Percentiles rank a stretch among this genome's conserved stretches.
Conservation (phyloP, 768 basidiomycete genomes). For the Vararia minispora region DNA sequence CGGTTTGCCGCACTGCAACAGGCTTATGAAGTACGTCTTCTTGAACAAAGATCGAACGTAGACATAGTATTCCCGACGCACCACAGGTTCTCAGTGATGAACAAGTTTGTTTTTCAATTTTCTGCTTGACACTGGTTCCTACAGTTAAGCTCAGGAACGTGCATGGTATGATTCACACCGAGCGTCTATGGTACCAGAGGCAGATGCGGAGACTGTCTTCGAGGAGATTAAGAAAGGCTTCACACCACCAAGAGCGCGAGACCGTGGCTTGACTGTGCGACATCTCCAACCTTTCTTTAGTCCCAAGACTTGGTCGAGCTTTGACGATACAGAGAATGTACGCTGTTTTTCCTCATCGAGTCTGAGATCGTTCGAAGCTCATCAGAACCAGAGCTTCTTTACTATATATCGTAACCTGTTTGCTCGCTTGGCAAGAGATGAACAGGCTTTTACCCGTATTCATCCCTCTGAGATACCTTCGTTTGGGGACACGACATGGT, state of each 20-base stretch:
- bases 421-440: constrained; percentile 71
- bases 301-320: constrained; percentile 49
- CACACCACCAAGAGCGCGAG: constrained; percentile 39
- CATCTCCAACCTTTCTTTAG: constrained; percentile 85
- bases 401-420: constrained; percentile 85
- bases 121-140: background rate
- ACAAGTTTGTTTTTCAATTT: constrained; percentile 46
- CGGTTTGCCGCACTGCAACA: constrained; percentile 85
- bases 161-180: constrained; percentile 97
- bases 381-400: constrained; percentile 64
- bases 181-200: constrained; percentile 65
- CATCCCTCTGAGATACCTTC: constrained; percentile 49
- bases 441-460: constrained; percentile 36
- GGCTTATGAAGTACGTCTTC: constrained; percentile 78
- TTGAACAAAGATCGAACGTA: background rate
- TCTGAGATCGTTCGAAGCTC: background rate
- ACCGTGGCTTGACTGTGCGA: constrained; percentile 67
- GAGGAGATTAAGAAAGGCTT: constrained; percentile 73
- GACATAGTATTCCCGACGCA: background rate
- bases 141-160: constrained; percentile 53
- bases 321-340: constrained; percentile 55
- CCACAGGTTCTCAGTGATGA: constrained; percentile 83
- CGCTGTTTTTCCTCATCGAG: constrained; percentile 12
- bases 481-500: constrained; percentile 73
- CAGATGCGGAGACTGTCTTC: constrained; percentile 77